Conservation (phyloP, 2,329 filamentous ascomycete genomes). For the Aspergillus sp. region DNA sequence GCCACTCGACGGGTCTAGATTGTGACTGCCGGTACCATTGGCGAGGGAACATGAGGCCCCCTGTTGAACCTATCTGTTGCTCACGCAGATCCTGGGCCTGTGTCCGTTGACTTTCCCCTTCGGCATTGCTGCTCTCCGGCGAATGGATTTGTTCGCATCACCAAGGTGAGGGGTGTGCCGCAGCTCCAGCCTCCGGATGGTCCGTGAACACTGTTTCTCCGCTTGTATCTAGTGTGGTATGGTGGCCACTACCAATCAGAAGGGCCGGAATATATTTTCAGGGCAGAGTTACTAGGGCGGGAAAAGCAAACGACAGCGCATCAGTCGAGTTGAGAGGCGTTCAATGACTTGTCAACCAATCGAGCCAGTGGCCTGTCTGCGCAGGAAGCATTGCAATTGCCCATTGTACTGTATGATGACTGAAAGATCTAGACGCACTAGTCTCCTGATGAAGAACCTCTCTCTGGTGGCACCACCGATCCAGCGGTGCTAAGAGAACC, state of each 20-base stretch:
- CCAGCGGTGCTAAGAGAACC: background rate
- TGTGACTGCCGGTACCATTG: conserved; percentile 5
- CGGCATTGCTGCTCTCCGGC: background rate
- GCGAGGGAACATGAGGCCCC: background rate
- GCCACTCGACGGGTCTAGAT: conserved; percentile 5
- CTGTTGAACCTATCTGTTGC: background rate
- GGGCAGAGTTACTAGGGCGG: background rate
- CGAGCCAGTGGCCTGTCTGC: background rate
- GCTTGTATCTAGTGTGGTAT: background rate
- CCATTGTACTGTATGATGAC: background rate
- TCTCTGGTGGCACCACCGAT: background rate
- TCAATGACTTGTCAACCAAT: background rate
- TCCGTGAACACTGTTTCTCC: background rate
- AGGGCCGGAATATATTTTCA: background rate
- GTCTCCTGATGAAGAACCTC: background rate
- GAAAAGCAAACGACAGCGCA: background rate
- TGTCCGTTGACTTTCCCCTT: background rate
- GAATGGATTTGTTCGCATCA: background rate
- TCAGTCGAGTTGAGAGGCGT: background rate
- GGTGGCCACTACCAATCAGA: conserved; percentile 1
- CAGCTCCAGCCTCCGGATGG: background rate
- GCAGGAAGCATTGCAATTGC: background rate
- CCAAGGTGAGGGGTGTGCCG: background rate
- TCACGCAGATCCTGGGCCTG: background rate
- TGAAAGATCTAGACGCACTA: background rate